Evolutionary conservation across 2,329 filamentous ascomycete genomes (phyloP).

Genomic region (Berkeleyomyces basicola): DNA sequence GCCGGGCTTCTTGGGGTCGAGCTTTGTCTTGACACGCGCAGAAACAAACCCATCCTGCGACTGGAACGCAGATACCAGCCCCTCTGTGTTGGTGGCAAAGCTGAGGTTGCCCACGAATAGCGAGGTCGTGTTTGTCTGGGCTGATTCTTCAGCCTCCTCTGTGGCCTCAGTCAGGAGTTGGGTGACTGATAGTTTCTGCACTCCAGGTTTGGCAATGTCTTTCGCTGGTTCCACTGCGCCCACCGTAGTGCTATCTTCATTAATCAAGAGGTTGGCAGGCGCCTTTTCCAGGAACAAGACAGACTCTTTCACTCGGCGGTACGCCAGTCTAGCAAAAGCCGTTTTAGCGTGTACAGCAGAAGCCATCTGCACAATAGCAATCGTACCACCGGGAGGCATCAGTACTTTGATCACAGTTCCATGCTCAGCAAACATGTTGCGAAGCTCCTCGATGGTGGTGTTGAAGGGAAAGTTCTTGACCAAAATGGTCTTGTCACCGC

Average conservation of each 20-base stretch:
- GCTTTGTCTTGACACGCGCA: constrained; percentile 81
- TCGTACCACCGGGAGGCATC: constrained; percentile 84
- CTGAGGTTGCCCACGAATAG: constrained; percentile 89
- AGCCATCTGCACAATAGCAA: constrained; percentile 80
- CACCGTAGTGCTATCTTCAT: constrained; percentile 17
- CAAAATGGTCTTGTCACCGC: constrained; percentile 73
- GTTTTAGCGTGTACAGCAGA: constrained; percentile 63
- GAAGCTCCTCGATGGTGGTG: constrained; percentile 62
- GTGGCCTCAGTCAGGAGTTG: constrained; percentile 49
- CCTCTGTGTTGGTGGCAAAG: constrained; percentile 68
- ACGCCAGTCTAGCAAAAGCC: constrained; percentile 73
- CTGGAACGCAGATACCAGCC: constrained; percentile 61
- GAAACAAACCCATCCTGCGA: constrained; percentile 77
- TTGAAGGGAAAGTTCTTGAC: constrained; percentile 91
- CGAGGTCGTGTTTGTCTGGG: constrained; percentile 42
- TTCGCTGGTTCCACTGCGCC: constrained; percentile 18
- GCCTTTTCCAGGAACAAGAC: constrained; percentile 89
- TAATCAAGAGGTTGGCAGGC: constrained; percentile 59
- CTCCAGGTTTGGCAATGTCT: constrained; percentile 24
- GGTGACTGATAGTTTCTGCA: constrained; percentile 44
- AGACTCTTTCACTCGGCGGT: constrained; percentile 79
- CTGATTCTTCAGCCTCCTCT: constrained; percentile 31
- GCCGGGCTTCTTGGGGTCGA: constrained; percentile 76
- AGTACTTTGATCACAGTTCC: constrained; percentile 67
- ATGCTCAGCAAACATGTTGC: constrained; percentile 68